Evolutionary conservation across 805 yeast species (phyloP), one percentile per base, ranked within the genome.

Genomic region (Saccharomycopsis capsularis): DNA sequence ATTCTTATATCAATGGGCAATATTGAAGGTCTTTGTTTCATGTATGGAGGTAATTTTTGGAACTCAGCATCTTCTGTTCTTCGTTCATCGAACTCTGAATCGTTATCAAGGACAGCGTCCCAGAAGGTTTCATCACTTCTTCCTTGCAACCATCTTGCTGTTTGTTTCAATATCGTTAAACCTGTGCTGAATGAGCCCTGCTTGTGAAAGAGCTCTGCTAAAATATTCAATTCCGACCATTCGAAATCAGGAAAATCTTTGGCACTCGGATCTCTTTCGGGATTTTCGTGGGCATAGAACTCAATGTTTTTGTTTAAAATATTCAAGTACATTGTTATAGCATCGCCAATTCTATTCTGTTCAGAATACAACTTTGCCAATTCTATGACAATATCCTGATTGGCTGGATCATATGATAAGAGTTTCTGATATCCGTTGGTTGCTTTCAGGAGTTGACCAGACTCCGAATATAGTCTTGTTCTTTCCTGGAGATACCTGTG

Each of bases 1-100:
- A 80, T 81, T 47, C 98, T 67, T 23, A 93, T 85, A 67, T 91
- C 98, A 42, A 90, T 79, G 1, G 98, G 98, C 19, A 93, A 64
- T 6, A 72, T 59, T 57, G 71, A 71, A 34, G 65, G 55, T 48
- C 68, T 63, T 3, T 65, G 61, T 48, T 74, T 75, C 41, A 65
- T 65, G 11, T 51, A 53, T 35, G 59, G 60, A 1, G 71, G 57
- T 23, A 77, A 55, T 1, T 69, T 63, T 45, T 68, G 71, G 56
- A 63, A 78, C 42, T 68, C 69, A 7, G 67, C 63, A 55, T 71
- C 71, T 40, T 71, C 74, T 34, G 67, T 64, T 54, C 95, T 68
- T 59, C 95, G 72, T 22, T 71, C 76, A 62, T 91, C 97, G 65
- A 83, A 91, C 63, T 91, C 98, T 0, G 85, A 68, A 62, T 91